Base-by-base conservation (phyloP, 371 early-diverging fungal species). In the Mortierella sp. region DNA sequence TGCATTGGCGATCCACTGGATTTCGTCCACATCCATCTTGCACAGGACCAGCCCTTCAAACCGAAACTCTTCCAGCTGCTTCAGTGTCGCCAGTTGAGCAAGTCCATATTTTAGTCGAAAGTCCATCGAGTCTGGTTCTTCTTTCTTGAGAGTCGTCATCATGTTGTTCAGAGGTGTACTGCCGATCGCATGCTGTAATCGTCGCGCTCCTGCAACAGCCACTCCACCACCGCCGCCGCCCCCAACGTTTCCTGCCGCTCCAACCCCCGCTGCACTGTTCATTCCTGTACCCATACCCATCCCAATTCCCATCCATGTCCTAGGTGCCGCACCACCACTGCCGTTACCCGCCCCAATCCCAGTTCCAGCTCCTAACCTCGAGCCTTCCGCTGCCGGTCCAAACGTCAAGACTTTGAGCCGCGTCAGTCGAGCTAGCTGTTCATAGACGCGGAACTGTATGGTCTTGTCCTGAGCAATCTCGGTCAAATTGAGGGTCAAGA, bases 1-100 rank as follows among this genome's bases (percentile, higher is more conserved):
- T 24, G 68, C 68, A 68, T 68, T 68, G 43, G 68, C 68, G 11
- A 68, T 68, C 68, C 68, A 68, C 24, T 68, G 68, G 43, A 68
- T 68, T 41, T 68, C 68, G 43, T 68, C 68, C 68, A 68, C 68
- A 68, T 68, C 68, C 68, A 68, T 68, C 43, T 68, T 68, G 24
- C 68, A 68, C 41, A 68, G 24, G 43, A 68, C 68, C 7, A 68
- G 43, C 5, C 68, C 68, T 38, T 68, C 68, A 21, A 68, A 68
- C 24, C 68, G 68, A 38, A 68, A 68, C 43, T 68, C 68, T 68
- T 68, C 68, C 68, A 68, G 68, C 4, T 68, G 41, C 38, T 68
- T 68, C 10, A 68, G 68, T 41, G 68, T 68, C 24, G 68, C 68
- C 10, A 68, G 68, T 41, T 68, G 68, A 41, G 68, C 68, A 6